Evolutionary conservation across 129 eudicot genomes (phyloP).

Genomic region (Ambrosia trifida): DNA sequence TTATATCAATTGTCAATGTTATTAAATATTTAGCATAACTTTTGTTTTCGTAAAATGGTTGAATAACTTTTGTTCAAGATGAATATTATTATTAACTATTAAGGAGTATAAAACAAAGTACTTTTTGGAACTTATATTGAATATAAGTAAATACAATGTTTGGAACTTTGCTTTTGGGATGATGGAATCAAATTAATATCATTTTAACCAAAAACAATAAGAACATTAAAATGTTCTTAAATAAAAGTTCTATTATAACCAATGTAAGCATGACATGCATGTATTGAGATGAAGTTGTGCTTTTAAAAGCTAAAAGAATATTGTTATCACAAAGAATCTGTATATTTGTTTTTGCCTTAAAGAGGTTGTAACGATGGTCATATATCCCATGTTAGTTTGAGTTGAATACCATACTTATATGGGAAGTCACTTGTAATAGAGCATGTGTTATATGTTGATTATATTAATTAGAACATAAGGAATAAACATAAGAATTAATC

Average conservation of each 20-base stretch:
- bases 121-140: background rate
- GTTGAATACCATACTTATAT: background rate
- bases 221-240: no score
- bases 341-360: conserved; percentile 5
- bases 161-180: background rate
- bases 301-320: conserved; percentile 13
- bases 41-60: background rate
- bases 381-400: background rate
- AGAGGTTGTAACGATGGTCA: background rate
- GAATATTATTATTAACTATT: no score
- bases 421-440: background rate
- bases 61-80: no score
- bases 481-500: no score
- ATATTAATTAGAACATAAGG: no score
- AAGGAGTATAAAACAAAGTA: no score
- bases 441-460: no score
- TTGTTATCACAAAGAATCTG: background rate
- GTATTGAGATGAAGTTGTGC: background rate
- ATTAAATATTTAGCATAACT: background rate
- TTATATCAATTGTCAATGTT: no score
- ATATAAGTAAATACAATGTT: background rate
- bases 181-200: no score
- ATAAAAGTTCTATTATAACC: background rate
- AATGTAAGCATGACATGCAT: conserved; percentile 3
- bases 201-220: no score